Percentiles rank a stretch among this genome's conserved stretches.
Conservation (phyloP, 1,284 basidiomycete species). For the Fomitopsis palustris region DNA sequence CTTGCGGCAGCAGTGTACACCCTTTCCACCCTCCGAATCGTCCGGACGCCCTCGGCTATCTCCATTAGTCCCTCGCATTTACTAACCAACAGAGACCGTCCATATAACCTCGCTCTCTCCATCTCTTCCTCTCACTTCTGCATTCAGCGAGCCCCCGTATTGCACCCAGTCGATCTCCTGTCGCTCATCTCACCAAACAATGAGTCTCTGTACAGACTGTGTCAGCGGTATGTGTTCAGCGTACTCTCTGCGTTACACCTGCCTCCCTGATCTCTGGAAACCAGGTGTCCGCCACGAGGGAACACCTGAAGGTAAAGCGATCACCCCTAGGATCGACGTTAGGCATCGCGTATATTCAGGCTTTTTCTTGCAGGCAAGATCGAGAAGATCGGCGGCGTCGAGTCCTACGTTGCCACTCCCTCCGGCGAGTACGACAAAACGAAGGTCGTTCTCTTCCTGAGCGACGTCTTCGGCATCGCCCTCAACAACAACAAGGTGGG, state of each 20-base stretch:
- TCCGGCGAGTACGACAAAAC: conserved; percentile 46
- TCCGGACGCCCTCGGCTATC: too few species aligned
- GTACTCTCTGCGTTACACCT: neutral
- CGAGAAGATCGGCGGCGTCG: conserved; percentile 43
- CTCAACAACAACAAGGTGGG: conserved; percentile 49
- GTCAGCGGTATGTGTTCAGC: neutral
- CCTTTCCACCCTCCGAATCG: too few species aligned
- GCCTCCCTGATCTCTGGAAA: neutral
- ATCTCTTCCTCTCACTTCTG: too few species aligned
- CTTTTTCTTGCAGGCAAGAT: conserved; percentile 32
- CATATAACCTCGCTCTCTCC: neutral
- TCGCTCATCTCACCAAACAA: conserved; percentile 2
- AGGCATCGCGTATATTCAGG: neutral
- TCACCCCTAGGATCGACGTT: neutral
- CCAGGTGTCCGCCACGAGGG: conserved; percentile 58
- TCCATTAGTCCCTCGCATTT: too few species aligned
- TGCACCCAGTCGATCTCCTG: neutral
- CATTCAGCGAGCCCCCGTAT: neutral
- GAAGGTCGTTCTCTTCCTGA: conserved; percentile 54
- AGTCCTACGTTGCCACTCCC: conserved; percentile 50
- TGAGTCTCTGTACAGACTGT: conserved; percentile 25
- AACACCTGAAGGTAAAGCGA: conserved; percentile 39
- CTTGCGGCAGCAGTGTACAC: too few species aligned
- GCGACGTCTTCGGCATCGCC: conserved; percentile 65
- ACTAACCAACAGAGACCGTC: neutral